Conservation (phyloP, 2,329 filamentous ascomycete species). For the Aspergillus novofumigatus region DNA sequence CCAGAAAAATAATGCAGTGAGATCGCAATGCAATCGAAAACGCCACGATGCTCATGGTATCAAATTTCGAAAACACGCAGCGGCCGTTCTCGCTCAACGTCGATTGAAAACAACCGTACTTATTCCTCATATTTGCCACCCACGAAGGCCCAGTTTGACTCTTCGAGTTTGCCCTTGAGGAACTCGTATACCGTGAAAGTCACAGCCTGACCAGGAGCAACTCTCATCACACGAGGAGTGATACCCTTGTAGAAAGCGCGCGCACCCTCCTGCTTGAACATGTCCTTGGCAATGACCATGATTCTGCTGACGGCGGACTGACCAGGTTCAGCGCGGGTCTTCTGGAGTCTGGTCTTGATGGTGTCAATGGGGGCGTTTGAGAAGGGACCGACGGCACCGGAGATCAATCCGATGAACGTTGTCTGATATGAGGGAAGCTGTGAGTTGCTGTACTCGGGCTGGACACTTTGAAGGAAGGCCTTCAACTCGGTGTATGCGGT, state of each 20-base stretch:
- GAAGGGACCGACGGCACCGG: slow-evolving; percentile 90
- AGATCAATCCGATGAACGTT: slow-evolving; percentile 82
- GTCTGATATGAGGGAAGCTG: slow-evolving; percentile 86
- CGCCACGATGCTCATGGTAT: slow-evolving; percentile 27
- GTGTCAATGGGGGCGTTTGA: slow-evolving; percentile 98
- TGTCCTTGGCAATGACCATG: slow-evolving; percentile 69
- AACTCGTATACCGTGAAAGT: slow-evolving; percentile 74
- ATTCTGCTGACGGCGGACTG: slow-evolving; percentile 79
- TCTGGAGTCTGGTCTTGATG: slow-evolving; percentile 95
- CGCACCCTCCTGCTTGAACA: slow-evolving; percentile 91
- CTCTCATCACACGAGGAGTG: slow-evolving; percentile 93
- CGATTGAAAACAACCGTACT: slow-evolving; percentile 1
- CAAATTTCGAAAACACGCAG: slow-evolving; percentile 21
- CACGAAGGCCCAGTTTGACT: slow-evolving; percentile 56
- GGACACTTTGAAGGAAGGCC: slow-evolving; percentile 65
- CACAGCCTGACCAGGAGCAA: slow-evolving; percentile 87
- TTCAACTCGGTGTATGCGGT: slow-evolving; percentile 96
- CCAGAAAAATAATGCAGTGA: slow-evolving; percentile 10
- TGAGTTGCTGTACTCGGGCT: slow-evolving; percentile 61
- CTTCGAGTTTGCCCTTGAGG: slow-evolving; percentile 68
- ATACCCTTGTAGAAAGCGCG: slow-evolving; percentile 99
- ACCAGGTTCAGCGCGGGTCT: slow-evolving; percentile 75
- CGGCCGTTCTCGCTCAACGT: neutral
- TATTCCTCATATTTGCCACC: slow-evolving; percentile 64
- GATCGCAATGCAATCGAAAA: slow-evolving; percentile 20